Percentiles rank a stretch among this genome's conserved stretches.
These are phyloP conservation scores for Phytophthora pseudosyringae DNA, from an alignment of 352 stramenopile genomes.

Conservation along the genomic window DNA sequence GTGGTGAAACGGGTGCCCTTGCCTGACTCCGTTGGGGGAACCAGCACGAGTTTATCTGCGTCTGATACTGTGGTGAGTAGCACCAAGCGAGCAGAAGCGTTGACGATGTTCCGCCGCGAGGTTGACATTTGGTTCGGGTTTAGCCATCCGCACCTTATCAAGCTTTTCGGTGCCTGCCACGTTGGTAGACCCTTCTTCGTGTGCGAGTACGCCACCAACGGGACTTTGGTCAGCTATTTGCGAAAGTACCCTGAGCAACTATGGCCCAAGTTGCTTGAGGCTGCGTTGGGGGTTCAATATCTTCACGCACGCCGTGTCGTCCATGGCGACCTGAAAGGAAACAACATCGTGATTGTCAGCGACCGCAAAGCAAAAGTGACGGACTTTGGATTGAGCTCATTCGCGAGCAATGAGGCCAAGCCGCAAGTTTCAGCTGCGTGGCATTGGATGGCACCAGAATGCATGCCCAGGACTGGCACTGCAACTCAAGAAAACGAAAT, in stretches of 20 bases:
- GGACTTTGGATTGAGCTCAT: constrained; percentile 27
- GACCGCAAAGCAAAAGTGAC: constrained; percentile 32
- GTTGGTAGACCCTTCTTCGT: constrained; percentile 26
- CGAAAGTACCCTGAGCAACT: constrained; percentile 11
- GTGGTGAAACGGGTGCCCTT: constrained; percentile 14
- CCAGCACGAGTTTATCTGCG: neutral
- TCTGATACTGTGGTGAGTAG: neutral
- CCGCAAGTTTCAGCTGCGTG: constrained; percentile 1
- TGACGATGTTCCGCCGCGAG: constrained; percentile 20
- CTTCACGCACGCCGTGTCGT: constrained; percentile 3
- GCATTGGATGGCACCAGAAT: constrained; percentile 20
- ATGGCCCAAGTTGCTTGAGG: constrained; percentile 16
- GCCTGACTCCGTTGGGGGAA: neutral
- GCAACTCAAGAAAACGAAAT: too few species aligned
- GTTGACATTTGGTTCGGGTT: constrained; percentile 31
- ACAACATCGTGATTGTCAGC: constrained; percentile 25
- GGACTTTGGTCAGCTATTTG: constrained; percentile 24
- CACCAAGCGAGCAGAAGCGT: constrained; percentile 1
- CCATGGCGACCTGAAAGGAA: constrained; percentile 8
- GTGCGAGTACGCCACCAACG: constrained; percentile 27
- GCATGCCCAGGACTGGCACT: too few species aligned
- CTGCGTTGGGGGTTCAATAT: constrained; percentile 18
- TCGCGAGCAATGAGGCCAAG: neutral
- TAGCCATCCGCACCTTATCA: constrained; percentile 26
- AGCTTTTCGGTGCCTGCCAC: constrained; percentile 27